Base-by-base conservation (phyloP, 495 filamentous ascomycete genomes). In the Lasiosphaeria miniovina region DNA sequence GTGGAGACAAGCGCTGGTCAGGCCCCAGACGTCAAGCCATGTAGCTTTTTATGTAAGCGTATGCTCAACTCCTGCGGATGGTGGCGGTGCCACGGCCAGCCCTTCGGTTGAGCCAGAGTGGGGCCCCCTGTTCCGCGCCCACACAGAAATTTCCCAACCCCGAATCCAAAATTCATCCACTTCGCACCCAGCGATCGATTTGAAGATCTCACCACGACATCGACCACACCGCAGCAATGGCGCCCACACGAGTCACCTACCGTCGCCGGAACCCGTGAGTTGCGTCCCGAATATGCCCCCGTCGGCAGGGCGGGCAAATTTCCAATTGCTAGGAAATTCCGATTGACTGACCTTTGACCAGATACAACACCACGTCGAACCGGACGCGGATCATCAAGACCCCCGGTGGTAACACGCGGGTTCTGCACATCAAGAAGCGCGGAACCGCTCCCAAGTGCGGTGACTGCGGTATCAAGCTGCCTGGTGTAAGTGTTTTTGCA, bases 341-440 rank as follows among this genome's bases (percentile, higher is more conserved):
- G 54, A 33, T 4, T 49, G 35, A 6, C 35, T 52, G 11, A 10
- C 24, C 4, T 4, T 57, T 46, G 12, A 48, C 65, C 67, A 90
- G 88, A 69, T 98, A 96, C 88, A 97, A 96, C 84, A 96, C 93
- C 79, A 82, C 84, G 75, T 94, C 90, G 73, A 97, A 98, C 89
- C 91, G 90, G 81, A 91, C 93, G 75, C 90, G 94, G 75, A 84
- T 97, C 76, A 76, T 96, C 81, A 94, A 91, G 84, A 98, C 94
- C 61, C 94, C 94, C 59, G 94, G 94, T 75, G 94, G 94, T 74
- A 82, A 91, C 75, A 87, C 96, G 64, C 89, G 92, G 72, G 88
- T 96, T 72, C 90, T 97, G 67, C 92, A 98, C 87, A 91, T 96
- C 83, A 97, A 97, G 88, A 98, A 98, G 88, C 88, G 87, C 79